Evolutionary conservation across 208 protist genomes (phyloP).

Genomic region (Leishmania tarentolae): DNA sequence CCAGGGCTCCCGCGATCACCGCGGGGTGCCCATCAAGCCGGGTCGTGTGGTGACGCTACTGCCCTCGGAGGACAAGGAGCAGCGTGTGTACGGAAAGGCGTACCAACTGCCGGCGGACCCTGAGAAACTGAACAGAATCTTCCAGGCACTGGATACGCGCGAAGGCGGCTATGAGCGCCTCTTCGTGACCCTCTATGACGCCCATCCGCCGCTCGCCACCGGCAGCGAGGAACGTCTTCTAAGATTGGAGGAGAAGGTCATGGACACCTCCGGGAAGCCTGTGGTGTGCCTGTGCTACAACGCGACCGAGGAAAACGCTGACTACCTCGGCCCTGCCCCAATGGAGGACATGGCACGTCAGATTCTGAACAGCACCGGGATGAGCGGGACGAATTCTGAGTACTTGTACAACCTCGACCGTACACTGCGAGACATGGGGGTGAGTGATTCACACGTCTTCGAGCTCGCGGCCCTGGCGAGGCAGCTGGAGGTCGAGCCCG

Average conservation of each 20-base stretch:
- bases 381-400: slow-evolving; percentile 72
- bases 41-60: slow-evolving; percentile 85
- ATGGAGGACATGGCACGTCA: slow-evolving; percentile 67
- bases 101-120: slow-evolving; percentile 69
- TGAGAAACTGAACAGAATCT: slow-evolving; percentile 41
- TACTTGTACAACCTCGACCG: slow-evolving; percentile 74
- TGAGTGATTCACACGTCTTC: slow-evolving; percentile 72
- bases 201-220: slow-evolving; percentile 11
- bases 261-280: slow-evolving; percentile 22
- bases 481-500: slow-evolving; percentile 26
- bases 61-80: slow-evolving; percentile 30
- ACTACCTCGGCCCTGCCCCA: slow-evolving; percentile 63
- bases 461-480: slow-evolving; percentile 49
- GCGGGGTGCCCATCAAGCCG: slow-evolving; percentile 58
- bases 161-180: slow-evolving; percentile 74
- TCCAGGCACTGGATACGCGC: slow-evolving; percentile 61
- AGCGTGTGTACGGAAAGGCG: slow-evolving; percentile 69
- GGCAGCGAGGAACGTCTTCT: slow-evolving; percentile 18
- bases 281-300: slow-evolving; percentile 76
- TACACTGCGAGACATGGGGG: slow-evolving; percentile 53
- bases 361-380: slow-evolving; percentile 55
- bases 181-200: slow-evolving; percentile 48
- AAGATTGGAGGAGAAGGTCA: slow-evolving; percentile 19
- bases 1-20: slow-evolving; percentile 80
- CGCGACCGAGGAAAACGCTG: slow-evolving; percentile 61